A percentile compares a stretch with the other conserved stretches of the same genome.
Conservation (phyloP, 208 protist genomes). For the Leishmania amazonensis region DNA sequence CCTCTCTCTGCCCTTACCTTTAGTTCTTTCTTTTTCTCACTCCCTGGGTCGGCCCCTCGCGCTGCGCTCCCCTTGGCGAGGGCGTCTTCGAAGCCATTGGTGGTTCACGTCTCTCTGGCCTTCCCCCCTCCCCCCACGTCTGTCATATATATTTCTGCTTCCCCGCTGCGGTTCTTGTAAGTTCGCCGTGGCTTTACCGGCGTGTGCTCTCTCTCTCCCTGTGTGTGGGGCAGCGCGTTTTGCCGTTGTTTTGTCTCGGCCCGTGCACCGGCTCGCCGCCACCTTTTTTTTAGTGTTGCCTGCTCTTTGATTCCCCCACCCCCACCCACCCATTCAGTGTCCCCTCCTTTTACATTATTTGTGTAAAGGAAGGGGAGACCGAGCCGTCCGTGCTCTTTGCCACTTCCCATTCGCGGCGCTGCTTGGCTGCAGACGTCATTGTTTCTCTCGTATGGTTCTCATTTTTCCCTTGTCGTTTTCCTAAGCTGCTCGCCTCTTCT, state of each 20-base stretch:
- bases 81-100: background rate
- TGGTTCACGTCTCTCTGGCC: background rate
- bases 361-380: background rate
- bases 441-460: background rate
- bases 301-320: background rate
- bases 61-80: background rate
- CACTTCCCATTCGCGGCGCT: background rate
- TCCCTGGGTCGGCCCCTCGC: background rate
- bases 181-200: background rate
- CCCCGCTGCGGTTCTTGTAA: background rate
- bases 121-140: background rate
- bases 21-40: conserved; percentile 1
- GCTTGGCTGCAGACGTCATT: background rate
- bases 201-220: background rate
- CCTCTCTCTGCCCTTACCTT: conserved; percentile 1
- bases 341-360: background rate
- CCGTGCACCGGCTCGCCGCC: background rate
- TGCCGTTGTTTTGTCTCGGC: background rate
- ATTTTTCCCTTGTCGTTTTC: conserved; percentile 1
- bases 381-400: background rate
- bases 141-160: background rate
- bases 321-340: background rate
- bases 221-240: background rate
- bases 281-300: background rate
- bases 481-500: background rate